Evolutionary conservation across 805 yeast genomes (phyloP).

Genomic region (Hanseniaspora meyeri): DNA sequence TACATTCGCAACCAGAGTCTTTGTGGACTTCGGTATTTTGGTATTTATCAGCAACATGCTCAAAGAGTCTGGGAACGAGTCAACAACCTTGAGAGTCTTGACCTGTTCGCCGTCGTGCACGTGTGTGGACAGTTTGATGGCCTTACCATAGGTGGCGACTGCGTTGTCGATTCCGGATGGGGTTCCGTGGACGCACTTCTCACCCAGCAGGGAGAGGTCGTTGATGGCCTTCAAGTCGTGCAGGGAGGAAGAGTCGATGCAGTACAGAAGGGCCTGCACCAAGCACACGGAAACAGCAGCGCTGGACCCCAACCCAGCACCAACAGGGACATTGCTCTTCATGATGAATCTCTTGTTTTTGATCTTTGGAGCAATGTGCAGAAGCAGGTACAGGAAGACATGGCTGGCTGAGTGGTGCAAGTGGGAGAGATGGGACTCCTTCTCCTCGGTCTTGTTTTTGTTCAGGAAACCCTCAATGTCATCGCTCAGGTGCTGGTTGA

Average conservation of each 20-base stretch:
- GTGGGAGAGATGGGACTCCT: slow-evolving; percentile 35
- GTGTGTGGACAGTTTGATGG: slow-evolving; percentile 43
- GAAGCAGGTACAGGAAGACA: slow-evolving; percentile 69
- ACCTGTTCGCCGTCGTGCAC: slow-evolving; percentile 22
- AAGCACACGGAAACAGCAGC: slow-evolving; percentile 82
- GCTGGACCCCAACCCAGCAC: slow-evolving; percentile 93
- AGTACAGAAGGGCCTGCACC: slow-evolving; percentile 53
- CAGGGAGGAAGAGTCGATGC: slow-evolving; percentile 16
- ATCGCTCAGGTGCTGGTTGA: slow-evolving; percentile 23
- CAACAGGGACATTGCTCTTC: slow-evolving; percentile 80
- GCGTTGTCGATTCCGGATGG: slow-evolving; percentile 96
- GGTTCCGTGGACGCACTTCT: slow-evolving; percentile 88
- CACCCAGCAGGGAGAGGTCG: slow-evolving; percentile 84
- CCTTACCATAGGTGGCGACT: slow-evolving; percentile 92
- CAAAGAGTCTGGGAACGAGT: slow-evolving; percentile 49
- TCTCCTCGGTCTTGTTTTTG: slow-evolving; percentile 23
- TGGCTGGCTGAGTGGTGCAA: slow-evolving; percentile 67
- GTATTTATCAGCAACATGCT: slow-evolving; percentile 73
- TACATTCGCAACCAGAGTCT: slow-evolving; percentile 69
- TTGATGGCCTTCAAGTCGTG: slow-evolving; percentile 54
- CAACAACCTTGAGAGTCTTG: slow-evolving; percentile 17
- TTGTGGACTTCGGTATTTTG: slow-evolving; percentile 75
- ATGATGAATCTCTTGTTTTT: slow-evolving; percentile 50
- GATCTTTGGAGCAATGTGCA: slow-evolving; percentile 40
- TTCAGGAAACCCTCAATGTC: slow-evolving; percentile 46